Conservation (phyloP, 2,329 filamentous ascomycete genomes). For the Talaromyces sp. region DNA sequence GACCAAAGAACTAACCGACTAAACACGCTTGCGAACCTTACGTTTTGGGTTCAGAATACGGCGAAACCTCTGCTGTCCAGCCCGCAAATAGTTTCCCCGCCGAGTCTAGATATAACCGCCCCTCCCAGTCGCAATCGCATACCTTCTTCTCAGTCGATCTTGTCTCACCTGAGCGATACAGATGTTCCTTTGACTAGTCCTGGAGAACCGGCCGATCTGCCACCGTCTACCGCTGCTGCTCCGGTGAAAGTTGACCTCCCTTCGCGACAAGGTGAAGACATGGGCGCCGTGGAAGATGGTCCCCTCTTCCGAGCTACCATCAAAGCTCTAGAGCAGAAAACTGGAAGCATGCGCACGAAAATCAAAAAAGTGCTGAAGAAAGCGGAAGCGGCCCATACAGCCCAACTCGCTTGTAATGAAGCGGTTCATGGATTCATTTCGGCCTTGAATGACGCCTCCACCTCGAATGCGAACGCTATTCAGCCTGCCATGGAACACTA, state of each 20-base stretch:
- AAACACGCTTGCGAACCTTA: slow-evolving; percentile 84
- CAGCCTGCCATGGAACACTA: slow-evolving; percentile 96
- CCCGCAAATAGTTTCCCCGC: slow-evolving; percentile 60
- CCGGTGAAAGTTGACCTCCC: slow-evolving; percentile 79
- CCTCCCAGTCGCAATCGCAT: slow-evolving; percentile 69
- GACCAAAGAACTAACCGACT: slow-evolving; percentile 86
- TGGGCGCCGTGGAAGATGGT: slow-evolving; percentile 81
- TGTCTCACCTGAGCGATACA: slow-evolving; percentile 71
- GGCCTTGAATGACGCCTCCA: slow-evolving; percentile 77
- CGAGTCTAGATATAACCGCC: slow-evolving; percentile 66
- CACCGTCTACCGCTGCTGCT: slow-evolving; percentile 24
- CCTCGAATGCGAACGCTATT: slow-evolving; percentile 92
- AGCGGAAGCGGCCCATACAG: slow-evolving; percentile 79
- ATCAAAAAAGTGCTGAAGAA: slow-evolving; percentile 96
- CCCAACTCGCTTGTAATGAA: slow-evolving; percentile 80
- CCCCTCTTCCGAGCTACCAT: slow-evolving; percentile 95
- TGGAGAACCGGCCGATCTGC: slow-evolving; percentile 25
- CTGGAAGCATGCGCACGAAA: slow-evolving; percentile 82
- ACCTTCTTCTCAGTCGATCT: slow-evolving; percentile 80
- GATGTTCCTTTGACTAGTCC: slow-evolving; percentile 46
- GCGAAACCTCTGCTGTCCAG: slow-evolving; percentile 27
- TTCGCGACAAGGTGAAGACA: slow-evolving; percentile 79
- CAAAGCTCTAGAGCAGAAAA: slow-evolving; percentile 94
- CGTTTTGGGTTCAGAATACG: slow-evolving; percentile 84
- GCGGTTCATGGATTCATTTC: slow-evolving; percentile 78